These are phyloP conservation scores for Sclerotinia glacialis DNA, from an alignment of 2,329 filamentous ascomycete species.

Conservation along the genomic window DNA sequence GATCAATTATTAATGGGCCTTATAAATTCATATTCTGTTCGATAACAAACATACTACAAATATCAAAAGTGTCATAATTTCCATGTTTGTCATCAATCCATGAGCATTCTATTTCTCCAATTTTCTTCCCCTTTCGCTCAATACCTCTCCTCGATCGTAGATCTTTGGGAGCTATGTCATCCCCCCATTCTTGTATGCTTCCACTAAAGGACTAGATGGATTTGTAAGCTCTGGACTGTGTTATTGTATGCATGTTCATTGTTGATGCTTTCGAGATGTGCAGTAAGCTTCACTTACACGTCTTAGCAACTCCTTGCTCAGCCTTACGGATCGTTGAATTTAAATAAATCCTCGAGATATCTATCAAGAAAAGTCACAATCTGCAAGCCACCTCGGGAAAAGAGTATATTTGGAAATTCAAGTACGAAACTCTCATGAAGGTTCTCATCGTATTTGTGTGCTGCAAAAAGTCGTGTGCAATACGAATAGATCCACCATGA, in stretches of 20 bases:
- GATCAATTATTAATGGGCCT: background rate
- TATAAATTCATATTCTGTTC: background rate
- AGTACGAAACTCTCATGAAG: background rate
- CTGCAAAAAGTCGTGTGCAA: background rate
- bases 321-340: constrained; percentile 10
- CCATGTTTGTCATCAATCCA: constrained; percentile 8
- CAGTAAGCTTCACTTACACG: constrained; percentile 1
- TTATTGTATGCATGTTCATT: constrained; percentile 2
- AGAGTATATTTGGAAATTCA: background rate
- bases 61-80: constrained; percentile 3
- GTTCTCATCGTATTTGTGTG: background rate
- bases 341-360: background rate
- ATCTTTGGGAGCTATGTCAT: background rate
- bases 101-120: background rate
- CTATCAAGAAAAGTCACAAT: background rate
- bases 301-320: background rate
- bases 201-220: constrained; percentile 1
- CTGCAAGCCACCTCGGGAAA: background rate
- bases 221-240: constrained; percentile 6
- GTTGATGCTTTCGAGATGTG: constrained; percentile 9
- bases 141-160: background rate
- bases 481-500: constrained; percentile 9
- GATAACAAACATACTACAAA: background rate
- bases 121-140: background rate
- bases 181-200: background rate